Evolutionary conservation across 108 stramenopile species (phyloP).

Genomic region (Cylindrotheca closterium): DNA sequence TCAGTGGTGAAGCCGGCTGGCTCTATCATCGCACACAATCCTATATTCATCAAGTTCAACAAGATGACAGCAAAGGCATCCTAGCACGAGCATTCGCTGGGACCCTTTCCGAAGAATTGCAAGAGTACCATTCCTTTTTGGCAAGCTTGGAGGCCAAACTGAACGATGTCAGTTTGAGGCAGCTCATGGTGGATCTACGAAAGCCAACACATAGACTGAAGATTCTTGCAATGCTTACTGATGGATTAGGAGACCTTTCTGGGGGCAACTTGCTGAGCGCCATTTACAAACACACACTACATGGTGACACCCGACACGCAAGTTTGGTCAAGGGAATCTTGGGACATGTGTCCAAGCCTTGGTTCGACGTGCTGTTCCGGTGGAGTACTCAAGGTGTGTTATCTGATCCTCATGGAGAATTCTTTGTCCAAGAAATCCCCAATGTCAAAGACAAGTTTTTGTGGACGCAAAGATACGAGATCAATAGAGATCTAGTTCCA

Average conservation of each 20-base stretch:
- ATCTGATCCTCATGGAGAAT: constrained; percentile 72
- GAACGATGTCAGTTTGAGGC: constrained; percentile 56
- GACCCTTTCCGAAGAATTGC: constrained; percentile 66
- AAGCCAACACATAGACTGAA: constrained; percentile 56
- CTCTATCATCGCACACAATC: constrained; percentile 56
- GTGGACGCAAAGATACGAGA: constrained; percentile 83
- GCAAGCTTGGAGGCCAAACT: constrained; percentile 70
- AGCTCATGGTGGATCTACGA: constrained; percentile 62
- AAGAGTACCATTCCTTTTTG: constrained; percentile 69
- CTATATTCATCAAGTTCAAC: constrained; percentile 34
- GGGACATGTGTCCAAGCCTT: constrained; percentile 54
- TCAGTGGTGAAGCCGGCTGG: constrained; percentile 88
- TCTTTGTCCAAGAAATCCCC: constrained; percentile 60
- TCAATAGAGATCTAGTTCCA: constrained; percentile 71
- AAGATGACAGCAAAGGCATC: constrained; percentile 48
- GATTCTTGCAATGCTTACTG: constrained; percentile 73
- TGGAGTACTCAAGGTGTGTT: constrained; percentile 76
- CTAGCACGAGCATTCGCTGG: constrained; percentile 71
- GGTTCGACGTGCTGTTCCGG: constrained; percentile 64
- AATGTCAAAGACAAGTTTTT: constrained; percentile 31
- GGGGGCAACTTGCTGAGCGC: constrained; percentile 86
- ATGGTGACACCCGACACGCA: constrained; percentile 76
- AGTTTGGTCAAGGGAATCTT: constrained; percentile 70
- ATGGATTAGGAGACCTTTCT: constrained; percentile 52
- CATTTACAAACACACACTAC: constrained; percentile 70